Conservation (phyloP, 2,329 filamentous ascomycete genomes). For the Fusarium metavorans region DNA sequence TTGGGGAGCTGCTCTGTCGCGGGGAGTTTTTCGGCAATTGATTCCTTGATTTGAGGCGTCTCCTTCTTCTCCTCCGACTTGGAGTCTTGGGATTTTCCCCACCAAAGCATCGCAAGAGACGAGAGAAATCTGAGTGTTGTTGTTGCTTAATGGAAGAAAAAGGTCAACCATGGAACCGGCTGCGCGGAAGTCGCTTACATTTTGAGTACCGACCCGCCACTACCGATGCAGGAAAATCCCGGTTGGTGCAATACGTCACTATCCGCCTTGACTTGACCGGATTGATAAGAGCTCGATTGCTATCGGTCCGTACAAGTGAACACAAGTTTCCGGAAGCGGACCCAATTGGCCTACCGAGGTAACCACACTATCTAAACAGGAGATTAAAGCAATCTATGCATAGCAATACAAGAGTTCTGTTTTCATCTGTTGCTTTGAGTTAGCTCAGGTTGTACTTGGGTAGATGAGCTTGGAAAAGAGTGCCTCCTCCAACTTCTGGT, state of each 20-base stretch:
- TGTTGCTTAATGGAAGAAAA: not conserved
- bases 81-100: slow-evolving; percentile 53
- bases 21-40: slow-evolving; percentile 62
- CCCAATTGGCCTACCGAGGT: not conserved
- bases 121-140: not conserved
- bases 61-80: slow-evolving; percentile 48
- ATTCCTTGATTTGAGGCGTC: slow-evolving; percentile 39
- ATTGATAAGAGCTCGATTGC: not conserved
- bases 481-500: not conserved
- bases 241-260: not conserved
- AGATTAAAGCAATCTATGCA: not conserved
- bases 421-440: not conserved
- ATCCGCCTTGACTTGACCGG: not conserved
- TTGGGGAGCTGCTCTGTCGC: slow-evolving; percentile 64
- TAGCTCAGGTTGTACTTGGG: not conserved
- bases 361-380: not conserved
- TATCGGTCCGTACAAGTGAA: not conserved
- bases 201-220: slow-evolving; percentile 30
- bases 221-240: slow-evolving; percentile 6
- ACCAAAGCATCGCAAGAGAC: slow-evolving; percentile 54
- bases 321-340: not conserved
- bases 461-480: not conserved
- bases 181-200: slow-evolving; percentile 28
- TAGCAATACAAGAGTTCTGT: not conserved
- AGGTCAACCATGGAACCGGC: slow-evolving; percentile 7